Conservation (phyloP, 1,139 yeast genomes). For the Suhomyces kunorum region DNA sequence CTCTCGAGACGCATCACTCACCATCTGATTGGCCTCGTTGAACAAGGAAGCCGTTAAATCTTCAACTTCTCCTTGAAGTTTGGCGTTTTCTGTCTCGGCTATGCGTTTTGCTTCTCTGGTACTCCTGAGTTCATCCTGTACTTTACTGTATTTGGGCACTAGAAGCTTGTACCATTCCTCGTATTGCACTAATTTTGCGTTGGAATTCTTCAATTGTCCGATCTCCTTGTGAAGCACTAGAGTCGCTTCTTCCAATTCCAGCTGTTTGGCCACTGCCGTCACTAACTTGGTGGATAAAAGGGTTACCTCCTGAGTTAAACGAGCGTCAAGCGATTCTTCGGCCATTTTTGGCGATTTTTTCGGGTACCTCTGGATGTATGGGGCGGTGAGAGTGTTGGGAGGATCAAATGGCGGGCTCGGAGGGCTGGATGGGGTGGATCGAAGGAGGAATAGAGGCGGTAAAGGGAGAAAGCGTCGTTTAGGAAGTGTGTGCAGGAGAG, state of each 20-base stretch:
- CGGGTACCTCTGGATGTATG: neutral
- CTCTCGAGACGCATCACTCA: constrained; percentile 66
- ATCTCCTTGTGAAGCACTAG: constrained; percentile 38
- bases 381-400: neutral
- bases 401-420: neutral
- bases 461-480: neutral
- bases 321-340: constrained; percentile 21
- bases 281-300: constrained; percentile 59
- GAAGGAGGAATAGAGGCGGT: neutral
- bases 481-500: no score
- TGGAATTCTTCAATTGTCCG: constrained; percentile 24
- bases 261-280: constrained; percentile 61
- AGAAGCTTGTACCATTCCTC: constrained; percentile 32
- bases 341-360: constrained; percentile 3
- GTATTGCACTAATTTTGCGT: constrained; percentile 28
- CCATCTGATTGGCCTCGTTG: constrained; percentile 81
- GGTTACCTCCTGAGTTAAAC: constrained; percentile 58
- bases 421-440: neutral
- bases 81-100: constrained; percentile 60
- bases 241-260: constrained; percentile 49
- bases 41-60: constrained; percentile 74
- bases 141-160: constrained; percentile 31
- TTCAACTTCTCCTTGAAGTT: constrained; percentile 69
- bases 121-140: constrained; percentile 35
- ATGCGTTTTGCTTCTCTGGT: constrained; percentile 38